Evolutionary conservation across 2,329 filamentous ascomycete species (phyloP).

Genomic region (Zasmidium cellare): DNA sequence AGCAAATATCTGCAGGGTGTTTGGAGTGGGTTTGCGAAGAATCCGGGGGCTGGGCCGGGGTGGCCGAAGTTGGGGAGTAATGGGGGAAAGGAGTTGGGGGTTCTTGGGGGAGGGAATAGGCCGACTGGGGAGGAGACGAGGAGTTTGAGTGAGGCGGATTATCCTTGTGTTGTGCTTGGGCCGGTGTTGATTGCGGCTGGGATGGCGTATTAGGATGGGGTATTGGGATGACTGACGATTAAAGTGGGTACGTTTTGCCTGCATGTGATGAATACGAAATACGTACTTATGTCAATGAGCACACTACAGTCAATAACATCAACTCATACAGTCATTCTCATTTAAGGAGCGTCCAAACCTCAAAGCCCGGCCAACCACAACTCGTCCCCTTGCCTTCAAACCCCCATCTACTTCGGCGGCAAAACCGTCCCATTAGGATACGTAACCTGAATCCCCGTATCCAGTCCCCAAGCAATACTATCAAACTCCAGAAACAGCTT

Average conservation of each 20-base stretch:
- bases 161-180: conserved; percentile 13
- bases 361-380: too few species aligned
- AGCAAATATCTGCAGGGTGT: conserved; percentile 22
- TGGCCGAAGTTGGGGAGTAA: conserved; percentile 26
- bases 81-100: conserved; percentile 11
- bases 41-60: conserved; percentile 23
- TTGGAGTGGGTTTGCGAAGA: conserved; percentile 23
- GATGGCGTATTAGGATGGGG: not conserved
- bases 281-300: too few species aligned
- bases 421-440: conserved; percentile 6
- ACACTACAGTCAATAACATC: too few species aligned
- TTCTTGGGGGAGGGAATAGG: conserved; percentile 13
- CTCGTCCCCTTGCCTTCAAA: too few species aligned
- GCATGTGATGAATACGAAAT: too few species aligned
- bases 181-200: conserved; percentile 7
- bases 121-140: conserved; percentile 11
- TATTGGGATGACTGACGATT: not conserved
- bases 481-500: conserved; percentile 9
- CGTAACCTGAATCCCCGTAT: conserved; percentile 3
- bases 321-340: too few species aligned
- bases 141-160: conserved; percentile 8
- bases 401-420: not conserved
- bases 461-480: conserved; percentile 12
- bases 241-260: too few species aligned
- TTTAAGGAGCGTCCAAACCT: too few species aligned